Conservation (phyloP, 768 basidiomycete genomes). For the Tulasnella sp. region DNA sequence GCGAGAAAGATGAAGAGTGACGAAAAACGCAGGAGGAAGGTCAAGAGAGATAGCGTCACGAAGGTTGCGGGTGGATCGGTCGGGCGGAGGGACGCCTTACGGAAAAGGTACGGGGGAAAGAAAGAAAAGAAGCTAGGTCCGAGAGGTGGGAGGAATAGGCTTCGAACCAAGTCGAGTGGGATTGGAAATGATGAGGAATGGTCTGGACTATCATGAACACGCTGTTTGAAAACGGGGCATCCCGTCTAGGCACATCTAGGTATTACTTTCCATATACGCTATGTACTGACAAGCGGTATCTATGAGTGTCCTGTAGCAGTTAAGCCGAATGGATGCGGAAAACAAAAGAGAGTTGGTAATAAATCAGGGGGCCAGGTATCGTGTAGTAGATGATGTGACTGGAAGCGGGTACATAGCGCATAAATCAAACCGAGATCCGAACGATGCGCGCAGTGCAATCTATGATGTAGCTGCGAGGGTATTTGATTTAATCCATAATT, state of each 20-base stretch:
- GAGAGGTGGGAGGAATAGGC: not conserved
- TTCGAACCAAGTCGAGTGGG: too few relatives aligned
- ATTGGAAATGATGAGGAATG: not conserved
- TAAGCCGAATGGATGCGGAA: not conserved
- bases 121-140: slow-evolving; percentile 1
- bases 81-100: slow-evolving; percentile 66
- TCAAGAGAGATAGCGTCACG: slow-evolving; percentile 63
- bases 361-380: not conserved
- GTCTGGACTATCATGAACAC: not conserved
- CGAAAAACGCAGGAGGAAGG: slow-evolving; percentile 71
- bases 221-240: not conserved
- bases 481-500: not conserved
- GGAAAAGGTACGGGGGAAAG: slow-evolving; percentile 43
- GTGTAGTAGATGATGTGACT: not conserved
- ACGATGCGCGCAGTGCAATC: not conserved
- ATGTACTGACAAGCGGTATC: not conserved
- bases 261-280: not conserved
- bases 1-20: slow-evolving; percentile 85
- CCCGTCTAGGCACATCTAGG: not conserved
- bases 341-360: not conserved
- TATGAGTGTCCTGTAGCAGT: not conserved
- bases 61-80: slow-evolving; percentile 63
- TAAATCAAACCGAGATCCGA: slow-evolving; percentile 10
- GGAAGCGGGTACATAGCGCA: not conserved
- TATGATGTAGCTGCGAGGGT: not conserved